Conservation (phyloP, 192 early-diverging fungal genomes). For the Geranomyces michiganensis region DNA sequence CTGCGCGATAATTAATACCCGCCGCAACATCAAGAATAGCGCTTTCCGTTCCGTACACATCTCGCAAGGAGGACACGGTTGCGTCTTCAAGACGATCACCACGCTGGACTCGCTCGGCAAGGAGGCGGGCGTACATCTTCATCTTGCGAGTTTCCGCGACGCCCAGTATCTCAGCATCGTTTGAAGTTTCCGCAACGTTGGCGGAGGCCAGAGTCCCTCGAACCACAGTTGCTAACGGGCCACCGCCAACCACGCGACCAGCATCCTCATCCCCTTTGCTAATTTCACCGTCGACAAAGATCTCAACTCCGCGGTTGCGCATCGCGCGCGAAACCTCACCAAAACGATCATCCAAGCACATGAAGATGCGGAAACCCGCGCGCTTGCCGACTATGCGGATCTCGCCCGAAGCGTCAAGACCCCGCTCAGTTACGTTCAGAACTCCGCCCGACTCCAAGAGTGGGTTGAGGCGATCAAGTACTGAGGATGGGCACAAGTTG, state of each 20-base stretch:
- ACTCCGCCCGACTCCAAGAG: slow-evolving; percentile 88
- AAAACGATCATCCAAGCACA: slow-evolving; percentile 89
- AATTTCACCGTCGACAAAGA: slow-evolving; percentile 59
- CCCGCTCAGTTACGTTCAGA: slow-evolving; percentile 87
- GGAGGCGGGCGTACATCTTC: slow-evolving; percentile 29
- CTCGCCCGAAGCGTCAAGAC: slow-evolving; percentile 71
- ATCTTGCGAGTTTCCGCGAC: slow-evolving; percentile 22
- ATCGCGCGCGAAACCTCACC: slow-evolving; percentile 97
- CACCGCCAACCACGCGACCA: slow-evolving; percentile 5
- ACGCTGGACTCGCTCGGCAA: slow-evolving; percentile 37
- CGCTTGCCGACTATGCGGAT: slow-evolving; percentile 80
- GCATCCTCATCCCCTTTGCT: background rate
- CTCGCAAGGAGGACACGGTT: background rate
- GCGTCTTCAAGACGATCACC: slow-evolving; percentile 26
- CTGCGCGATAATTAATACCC: background rate
- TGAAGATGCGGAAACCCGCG: slow-evolving; percentile 90
- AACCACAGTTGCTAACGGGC: background rate
- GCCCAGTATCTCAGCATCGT: background rate
- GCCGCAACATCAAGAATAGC: background rate
- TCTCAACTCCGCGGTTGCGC: slow-evolving; percentile 97
- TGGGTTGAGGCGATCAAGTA: slow-evolving; percentile 93
- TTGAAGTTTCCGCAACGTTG: background rate
- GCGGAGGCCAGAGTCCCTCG: background rate
- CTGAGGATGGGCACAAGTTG: slow-evolving; percentile 91
- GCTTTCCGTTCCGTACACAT: background rate